Evolutionary conservation across 805 yeast species (phyloP).

Genomic region (Saccharomycopsis fermentans): DNA sequence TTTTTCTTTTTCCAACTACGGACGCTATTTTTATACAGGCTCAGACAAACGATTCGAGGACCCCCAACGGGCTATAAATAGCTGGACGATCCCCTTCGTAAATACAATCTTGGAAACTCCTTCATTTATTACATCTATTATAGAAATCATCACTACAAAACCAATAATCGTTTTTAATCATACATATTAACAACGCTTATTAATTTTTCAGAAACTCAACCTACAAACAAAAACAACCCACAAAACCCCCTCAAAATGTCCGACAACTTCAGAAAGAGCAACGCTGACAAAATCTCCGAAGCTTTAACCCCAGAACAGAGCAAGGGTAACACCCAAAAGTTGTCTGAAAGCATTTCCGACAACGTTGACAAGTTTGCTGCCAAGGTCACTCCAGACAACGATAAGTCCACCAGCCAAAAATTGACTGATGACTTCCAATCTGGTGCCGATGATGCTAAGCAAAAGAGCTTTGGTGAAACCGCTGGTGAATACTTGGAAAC

Average conservation of each 20-base stretch:
- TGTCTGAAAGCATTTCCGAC: conserved; percentile 61
- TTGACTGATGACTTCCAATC: conserved; percentile 47
- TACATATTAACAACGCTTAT: no score
- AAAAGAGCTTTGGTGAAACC: conserved; percentile 36
- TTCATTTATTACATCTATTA: no score
- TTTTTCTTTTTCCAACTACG: no score
- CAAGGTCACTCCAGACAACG: conserved; percentile 48
- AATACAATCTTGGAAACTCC: no score
- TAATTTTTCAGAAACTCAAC: no score
- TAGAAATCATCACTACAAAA: no score
- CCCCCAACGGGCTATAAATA: no score
- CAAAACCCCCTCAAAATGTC: conserved; percentile 14
- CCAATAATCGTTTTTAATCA: no score
- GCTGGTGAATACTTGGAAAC: conserved; percentile 49
- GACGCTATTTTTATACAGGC: no score
- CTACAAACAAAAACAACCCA: no score
- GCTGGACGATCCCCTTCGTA: no score
- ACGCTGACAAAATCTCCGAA: conserved; percentile 61
- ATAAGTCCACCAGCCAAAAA: conserved; percentile 52
- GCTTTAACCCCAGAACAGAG: conserved; percentile 58
- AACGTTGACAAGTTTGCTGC: conserved; percentile 55
- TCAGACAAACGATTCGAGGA: no score
- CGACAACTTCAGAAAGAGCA: conserved; percentile 60
- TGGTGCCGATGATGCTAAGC: conserved; percentile 43
- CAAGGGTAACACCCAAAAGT: conserved; percentile 54